Base-by-base conservation (phyloP, 2,329 filamentous ascomycete species). In the Penicillium crustosum region DNA sequence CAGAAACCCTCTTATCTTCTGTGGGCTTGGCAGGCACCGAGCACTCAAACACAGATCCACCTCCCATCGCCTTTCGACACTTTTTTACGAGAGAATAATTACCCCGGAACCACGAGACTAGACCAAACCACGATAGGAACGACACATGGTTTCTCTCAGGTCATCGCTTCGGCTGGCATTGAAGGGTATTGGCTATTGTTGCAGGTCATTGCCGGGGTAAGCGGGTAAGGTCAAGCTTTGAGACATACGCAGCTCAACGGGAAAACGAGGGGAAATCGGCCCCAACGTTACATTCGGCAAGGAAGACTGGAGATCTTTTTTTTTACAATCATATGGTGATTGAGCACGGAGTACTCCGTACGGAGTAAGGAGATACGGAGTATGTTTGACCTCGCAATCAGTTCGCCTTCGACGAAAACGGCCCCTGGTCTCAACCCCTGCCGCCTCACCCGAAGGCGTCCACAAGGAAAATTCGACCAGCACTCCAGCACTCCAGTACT, bases 41-140 rank as follows among this genome's bases (percentile, higher is more conserved):
- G 48, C 31, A 53, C 42, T 31, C 33, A 44, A n/a, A 27, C 39
- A 2, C 53, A 43, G 64, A 64, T 66, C 65, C 65, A 66, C 36
- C 36, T 19, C n/a, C 9, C 36, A 39, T 39, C 4, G 8, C 9
- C 9, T 21, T 10, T 39, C n/a, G n/a, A 39, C 35, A 5, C 8
- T 12, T 19, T 39, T 12, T 39, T 39, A 39, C 65, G 65, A 66
- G 65, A 67, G 60, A 64, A 45, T 57, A 66, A 66, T 65, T 66
- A 67, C 64, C 65, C 65, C 63, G 38, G 65, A 67, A 36, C 36
- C 19, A 41, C 29, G 36, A 27, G 17, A 54, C 21, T 23, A 21
- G 42, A 39, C 49, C 41, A 52, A 15, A 27, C 35, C 36, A n/a
- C 2, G 21, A 36, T 33, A 6, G 53, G 42, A 38, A 23, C 5